Evolutionary conservation across 768 basidiomycete species (phyloP), one percentile per base, ranked within the genome.

Genomic region (Suillus americanus): DNA sequence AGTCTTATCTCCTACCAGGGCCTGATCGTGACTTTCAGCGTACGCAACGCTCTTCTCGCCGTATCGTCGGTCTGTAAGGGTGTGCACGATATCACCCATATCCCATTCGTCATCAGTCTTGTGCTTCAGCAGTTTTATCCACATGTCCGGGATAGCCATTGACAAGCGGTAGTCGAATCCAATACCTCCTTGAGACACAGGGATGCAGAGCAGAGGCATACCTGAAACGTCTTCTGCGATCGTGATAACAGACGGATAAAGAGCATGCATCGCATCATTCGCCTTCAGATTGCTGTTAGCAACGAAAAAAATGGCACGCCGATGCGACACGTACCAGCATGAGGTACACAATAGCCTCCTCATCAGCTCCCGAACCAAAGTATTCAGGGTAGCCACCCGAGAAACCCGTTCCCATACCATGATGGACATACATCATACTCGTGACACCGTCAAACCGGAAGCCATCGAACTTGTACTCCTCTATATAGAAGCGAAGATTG

Each of bases 61-160:
- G 71, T 95, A 79, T 43, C 97, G 85, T 63, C 97, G 84, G 77
- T 99, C 97, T 25, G 85, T 95, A 66, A 99, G 79, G 2, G 95
- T 99, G 73, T 91, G 90, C 20, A 91, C 89, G 65, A 99, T 95
- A 74, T 90, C 85, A 57, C 81, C 87, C 70, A 99, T 81, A 57
- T 97, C 84, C 97, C 97, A 99, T 48, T 89, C 85, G 66, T 90
- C 85, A 74, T 99, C 97, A 3, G 77, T 67, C 73, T 86, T 87
- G 79, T 99, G 97, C 75, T 99, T 99, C 69, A 99, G 85, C 33
- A 99, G 82, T 78, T 99, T 99, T 82, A 99, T 99, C 95, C 95
- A 99, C 95, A 97, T 98, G 77, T 99, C 97, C 2, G 97, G 97
- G 60, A 99, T 86, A 25, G 97, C 97, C 97, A 99, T 99, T 35